Base-by-base conservation (phyloP, 1,284 basidiomycete genomes). In the Phellopilus nigrolimitatus region DNA sequence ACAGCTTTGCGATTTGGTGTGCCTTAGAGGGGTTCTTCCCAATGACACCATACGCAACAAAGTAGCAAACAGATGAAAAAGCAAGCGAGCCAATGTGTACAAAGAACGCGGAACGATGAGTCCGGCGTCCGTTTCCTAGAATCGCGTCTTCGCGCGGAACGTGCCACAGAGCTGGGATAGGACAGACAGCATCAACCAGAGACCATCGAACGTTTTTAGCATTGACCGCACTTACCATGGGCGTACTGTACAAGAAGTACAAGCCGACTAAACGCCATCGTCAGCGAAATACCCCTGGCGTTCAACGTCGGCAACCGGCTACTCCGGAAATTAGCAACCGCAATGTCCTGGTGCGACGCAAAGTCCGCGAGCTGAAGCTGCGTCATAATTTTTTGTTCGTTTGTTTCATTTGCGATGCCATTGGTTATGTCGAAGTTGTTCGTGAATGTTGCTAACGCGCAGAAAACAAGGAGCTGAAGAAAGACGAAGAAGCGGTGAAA, bases 401-500 rank as follows among this genome's bases (percentile, higher is more conserved):
- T 31, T 3, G 27, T 39, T 40, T 55, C 36, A 17, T 50, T 38
- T 22, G 24, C 33, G 10, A 54, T 47, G 3, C 57, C 57, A 27
- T 51, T 48, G 21, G 46, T 42, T 27, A 58, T 37, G 37, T 58
- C 47, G 24, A 58, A 58, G 34, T 56, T 54, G 27, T 50, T 58
- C 12, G 57, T 58, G 39, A 58, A 58, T 4, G 57, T 49, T 3
- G 57, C 57, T 12, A 58, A 47, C 2, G 54, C 52, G 28, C 55
- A 51, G 52, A 58, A 58, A 6, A 58, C 48, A n/a, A 54, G 19
- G 31, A 58, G 42, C 37, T 58, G 57, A 2, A 56, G 21, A 53
- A 51, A 53, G 31, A 54, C 53, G 28, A 59, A 59, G 37, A 55
- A 19, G 4, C 57, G 53, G 22, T 59, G 57, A 15, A 57, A 15